Percentiles rank a stretch among this genome's conserved stretches.
Evolutionary conservation across 2,329 filamentous ascomycete species (phyloP).

Genomic region (Trichoderma afroharzianum): DNA sequence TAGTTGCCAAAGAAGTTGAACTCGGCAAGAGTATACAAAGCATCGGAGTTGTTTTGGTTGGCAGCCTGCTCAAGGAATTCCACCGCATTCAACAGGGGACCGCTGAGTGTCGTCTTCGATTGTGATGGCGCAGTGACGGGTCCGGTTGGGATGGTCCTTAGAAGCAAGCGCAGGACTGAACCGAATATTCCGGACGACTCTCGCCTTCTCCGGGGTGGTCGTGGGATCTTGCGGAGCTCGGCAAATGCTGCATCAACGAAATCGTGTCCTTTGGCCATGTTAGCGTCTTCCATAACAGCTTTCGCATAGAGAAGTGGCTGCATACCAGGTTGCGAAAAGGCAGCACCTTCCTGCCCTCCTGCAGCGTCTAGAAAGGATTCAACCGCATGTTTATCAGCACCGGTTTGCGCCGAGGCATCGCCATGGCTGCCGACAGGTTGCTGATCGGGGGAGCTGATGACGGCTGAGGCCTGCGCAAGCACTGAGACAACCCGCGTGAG

Average conservation of each 20-base stretch:
- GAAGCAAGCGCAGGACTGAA: slow-evolving; percentile 40
- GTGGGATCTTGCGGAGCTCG: slow-evolving; percentile 49
- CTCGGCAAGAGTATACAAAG: slow-evolving; percentile 83
- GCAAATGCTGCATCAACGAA: slow-evolving; percentile 50
- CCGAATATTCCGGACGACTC: slow-evolving; percentile 44
- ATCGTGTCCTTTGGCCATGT: slow-evolving; percentile 42
- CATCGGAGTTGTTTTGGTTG: slow-evolving; percentile 66
- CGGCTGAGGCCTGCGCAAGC: slow-evolving; percentile 44
- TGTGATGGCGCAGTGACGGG: slow-evolving; percentile 46
- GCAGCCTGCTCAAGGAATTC: slow-evolving; percentile 51
- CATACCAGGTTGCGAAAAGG: slow-evolving; percentile 39
- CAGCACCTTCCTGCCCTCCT: slow-evolving; percentile 26
- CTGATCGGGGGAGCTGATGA: slow-evolving; percentile 38
- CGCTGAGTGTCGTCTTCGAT: slow-evolving; percentile 34
- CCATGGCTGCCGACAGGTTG: slow-evolving; percentile 33
- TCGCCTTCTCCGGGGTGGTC: slow-evolving; percentile 42
- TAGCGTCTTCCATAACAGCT: slow-evolving; percentile 15
- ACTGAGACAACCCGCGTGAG: slow-evolving; percentile 34
- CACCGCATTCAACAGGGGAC: slow-evolving; percentile 49
- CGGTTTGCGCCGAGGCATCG: slow-evolving; percentile 28
- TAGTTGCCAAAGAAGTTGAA: slow-evolving; percentile 98
- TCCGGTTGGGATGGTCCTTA: slow-evolving; percentile 49
- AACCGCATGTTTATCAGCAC: slow-evolving; percentile 32
- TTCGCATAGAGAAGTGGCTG: background rate
- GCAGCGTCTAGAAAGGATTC: slow-evolving; percentile 31